A percentile compares a stretch with the other conserved stretches of the same genome.
These are phyloP conservation scores for Hypholoma sublateritium DNA, from an alignment of 768 basidiomycete genomes.

Conservation along the genomic window DNA sequence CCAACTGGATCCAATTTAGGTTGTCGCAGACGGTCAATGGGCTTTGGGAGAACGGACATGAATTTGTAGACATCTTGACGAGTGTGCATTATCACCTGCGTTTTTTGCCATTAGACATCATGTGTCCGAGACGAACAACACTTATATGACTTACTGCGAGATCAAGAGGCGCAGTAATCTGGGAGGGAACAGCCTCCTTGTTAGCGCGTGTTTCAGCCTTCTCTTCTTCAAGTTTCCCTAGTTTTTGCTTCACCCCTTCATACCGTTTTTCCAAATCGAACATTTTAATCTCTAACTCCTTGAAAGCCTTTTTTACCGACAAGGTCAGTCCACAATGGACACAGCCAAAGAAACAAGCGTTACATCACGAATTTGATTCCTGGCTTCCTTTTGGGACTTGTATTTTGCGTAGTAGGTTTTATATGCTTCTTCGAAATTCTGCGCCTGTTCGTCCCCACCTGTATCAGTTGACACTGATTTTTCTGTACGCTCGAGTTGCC, in stretches of 20 bases:
- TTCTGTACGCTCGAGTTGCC: neutral
- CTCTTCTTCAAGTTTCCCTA: neutral
- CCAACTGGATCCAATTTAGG: neutral
- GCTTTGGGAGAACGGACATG: neutral
- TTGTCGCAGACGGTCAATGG: neutral
- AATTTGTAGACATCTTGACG: neutral
- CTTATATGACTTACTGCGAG: neutral
- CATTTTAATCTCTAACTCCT: neutral
- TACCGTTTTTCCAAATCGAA: neutral
- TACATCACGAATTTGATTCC: neutral
- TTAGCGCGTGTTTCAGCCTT: neutral
- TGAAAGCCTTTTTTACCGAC: neutral
- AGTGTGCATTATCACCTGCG: neutral
- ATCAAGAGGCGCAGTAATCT: neutral
- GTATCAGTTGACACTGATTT: neutral
- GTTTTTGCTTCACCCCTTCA: neutral
- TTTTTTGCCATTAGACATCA: neutral
- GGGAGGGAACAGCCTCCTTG: too few relatives aligned
- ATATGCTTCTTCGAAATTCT: neutral
- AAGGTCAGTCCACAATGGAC: too few relatives aligned
- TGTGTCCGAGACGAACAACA: neutral
- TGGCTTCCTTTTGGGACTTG: neutral
- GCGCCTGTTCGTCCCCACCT: neutral
- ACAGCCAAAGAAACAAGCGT: neutral
- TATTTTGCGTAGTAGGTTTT: slow-evolving; percentile 2